Base-by-base conservation (phyloP, 768 basidiomycete genomes). In the Leccinellum rugosiceps region DNA sequence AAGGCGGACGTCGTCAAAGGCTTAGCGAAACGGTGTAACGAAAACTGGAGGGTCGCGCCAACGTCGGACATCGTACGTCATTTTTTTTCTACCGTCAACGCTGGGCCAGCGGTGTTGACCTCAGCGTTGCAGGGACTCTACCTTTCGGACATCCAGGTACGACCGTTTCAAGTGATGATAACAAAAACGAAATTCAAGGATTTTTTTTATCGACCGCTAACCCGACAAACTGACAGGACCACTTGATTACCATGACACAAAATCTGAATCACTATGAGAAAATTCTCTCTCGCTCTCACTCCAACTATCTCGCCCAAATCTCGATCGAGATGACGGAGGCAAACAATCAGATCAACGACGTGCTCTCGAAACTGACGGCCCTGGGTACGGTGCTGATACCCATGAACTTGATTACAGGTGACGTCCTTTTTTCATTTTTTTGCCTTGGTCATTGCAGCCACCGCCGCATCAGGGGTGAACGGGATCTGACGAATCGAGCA, bases 311-410 rank as follows among this genome's bases (percentile, higher is more conserved):
- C 51, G 97, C 97, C 1, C 97, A 98, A 68, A 99, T 99, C 65
- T 97, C 94, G 44, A 98, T 99, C 74, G 97, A 98, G 78, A 99
- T 98, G 96, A 96, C 94, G 34, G 95, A 98, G 66, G 97, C 97
- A 43, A 99, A 99, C 76, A 99, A 99, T 73, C 94, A 98, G 77
- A 99, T 98, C 77, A 99, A 99, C 75, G 94, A 98, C 69, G 97
- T 99, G 2, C 84, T 98, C 6, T 93, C 92, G 5, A 98, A 98
- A 77, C 79, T 99, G 58, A 98, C 97, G 0, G 96, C 97, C 7
- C 82, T 99, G 47, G 97, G 97, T 82, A 99, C 97, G 6, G 86
- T 99, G 6, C 87, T 98, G 63, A 88, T 99, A 70, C 97, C 91
- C 34, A 97, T 95, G 89, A 98, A 98, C 73, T 75, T 98, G 72